Conservation (phyloP, 768 basidiomycete species). For the Phaeotremella skinneri region DNA sequence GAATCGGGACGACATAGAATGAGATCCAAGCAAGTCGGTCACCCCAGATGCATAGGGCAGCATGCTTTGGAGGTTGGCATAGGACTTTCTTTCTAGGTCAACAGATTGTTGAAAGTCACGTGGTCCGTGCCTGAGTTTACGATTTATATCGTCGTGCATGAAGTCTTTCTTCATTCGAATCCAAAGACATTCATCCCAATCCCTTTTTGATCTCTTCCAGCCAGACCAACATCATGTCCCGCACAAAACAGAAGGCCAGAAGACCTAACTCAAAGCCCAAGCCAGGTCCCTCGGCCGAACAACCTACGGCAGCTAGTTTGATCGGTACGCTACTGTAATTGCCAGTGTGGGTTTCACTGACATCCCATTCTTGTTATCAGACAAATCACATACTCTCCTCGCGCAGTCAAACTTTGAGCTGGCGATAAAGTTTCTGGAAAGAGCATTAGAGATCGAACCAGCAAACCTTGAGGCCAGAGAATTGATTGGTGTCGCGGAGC, state of each 20-base stretch:
- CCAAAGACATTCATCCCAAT: too few species aligned
- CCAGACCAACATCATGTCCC: too few species aligned
- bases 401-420: constrained; percentile 81
- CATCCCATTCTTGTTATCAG: constrained; percentile 54
- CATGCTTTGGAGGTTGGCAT: too few species aligned
- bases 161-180: too few species aligned
- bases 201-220: too few species aligned
- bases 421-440: constrained; percentile 67
- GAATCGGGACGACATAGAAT: too few species aligned
- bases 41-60: too few species aligned
- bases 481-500: constrained; percentile 71
- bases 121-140: too few species aligned
- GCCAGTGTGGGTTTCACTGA: not conserved
- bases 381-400: constrained; percentile 77
- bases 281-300: not conserved
- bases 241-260: not conserved
- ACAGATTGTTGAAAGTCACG: too few species aligned
- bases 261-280: not conserved
- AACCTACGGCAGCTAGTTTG: constrained; percentile 4
- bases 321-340: constrained; percentile 7
- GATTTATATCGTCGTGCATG: too few species aligned
- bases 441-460: constrained; percentile 66
- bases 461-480: constrained; percentile 69
- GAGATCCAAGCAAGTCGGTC: too few species aligned
- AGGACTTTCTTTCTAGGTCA: too few species aligned